A percentile compares a stretch with the other conserved stretches of the same genome.
Evolutionary conservation across 2,329 filamentous ascomycete species (phyloP).

Genomic region (Pseudocercospora crystallina): DNA sequence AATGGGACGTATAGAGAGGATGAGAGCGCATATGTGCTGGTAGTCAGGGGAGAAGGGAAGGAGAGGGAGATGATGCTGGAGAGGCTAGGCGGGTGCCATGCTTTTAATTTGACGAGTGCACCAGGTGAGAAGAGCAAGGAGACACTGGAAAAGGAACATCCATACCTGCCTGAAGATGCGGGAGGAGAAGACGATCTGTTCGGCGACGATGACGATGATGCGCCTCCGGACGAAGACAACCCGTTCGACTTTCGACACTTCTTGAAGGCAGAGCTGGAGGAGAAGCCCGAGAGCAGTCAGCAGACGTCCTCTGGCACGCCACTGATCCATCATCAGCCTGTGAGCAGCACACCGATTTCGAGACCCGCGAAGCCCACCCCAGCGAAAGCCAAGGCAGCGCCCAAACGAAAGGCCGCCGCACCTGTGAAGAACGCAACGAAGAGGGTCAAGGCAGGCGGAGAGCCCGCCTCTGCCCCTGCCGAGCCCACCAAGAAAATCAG

Average conservation of each 20-base stretch:
- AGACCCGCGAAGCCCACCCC: conserved; percentile 17
- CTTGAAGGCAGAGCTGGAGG: conserved; percentile 30
- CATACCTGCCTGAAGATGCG: conserved; percentile 46
- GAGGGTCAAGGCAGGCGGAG: conserved; percentile 29
- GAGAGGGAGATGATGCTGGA: conserved; percentile 56
- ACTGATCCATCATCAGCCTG: conserved; percentile 13
- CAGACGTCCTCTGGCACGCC: conserved; percentile 22
- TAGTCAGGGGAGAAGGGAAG: conserved; percentile 27
- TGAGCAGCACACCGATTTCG: conserved; percentile 19
- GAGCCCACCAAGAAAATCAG: conserved; percentile 14
- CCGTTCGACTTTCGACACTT: conserved; percentile 53
- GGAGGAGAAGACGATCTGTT: conserved; percentile 28
- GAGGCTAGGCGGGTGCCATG: conserved; percentile 75
- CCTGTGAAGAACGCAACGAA: conserved; percentile 24
- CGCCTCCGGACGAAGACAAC: conserved; percentile 44
- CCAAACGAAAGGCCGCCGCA: conserved; percentile 26
- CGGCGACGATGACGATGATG: conserved; percentile 37
- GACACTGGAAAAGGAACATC: conserved; percentile 64
- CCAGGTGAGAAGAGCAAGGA: conserved; percentile 65
- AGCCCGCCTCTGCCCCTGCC: conserved; percentile 15
- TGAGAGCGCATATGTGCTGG: conserved; percentile 67
- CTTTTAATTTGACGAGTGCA: conserved; percentile 77
- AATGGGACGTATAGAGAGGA: conserved; percentile 45
- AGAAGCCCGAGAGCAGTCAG: conserved; percentile 28
- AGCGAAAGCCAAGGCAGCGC: conserved; percentile 10